phyloP scores from a whole-genome alignment of 768 basidiomycete species.

The Agrocybe praecox region DNA sequence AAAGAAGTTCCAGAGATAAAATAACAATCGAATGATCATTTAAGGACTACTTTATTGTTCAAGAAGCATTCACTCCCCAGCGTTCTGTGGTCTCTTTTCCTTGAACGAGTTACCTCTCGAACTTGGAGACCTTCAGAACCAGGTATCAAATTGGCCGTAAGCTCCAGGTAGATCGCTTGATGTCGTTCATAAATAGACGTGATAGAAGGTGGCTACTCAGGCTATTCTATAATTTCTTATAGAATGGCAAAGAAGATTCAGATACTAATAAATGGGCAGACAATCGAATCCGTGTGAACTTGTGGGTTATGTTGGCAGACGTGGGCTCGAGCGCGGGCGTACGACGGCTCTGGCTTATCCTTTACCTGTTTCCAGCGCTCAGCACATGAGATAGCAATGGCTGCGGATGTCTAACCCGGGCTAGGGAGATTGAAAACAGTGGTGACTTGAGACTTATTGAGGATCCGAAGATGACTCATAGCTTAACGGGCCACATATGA shows the following conservation, averaged over 20 bases:
- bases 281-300: background rate
- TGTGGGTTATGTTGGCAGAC: slow-evolving; percentile 3
- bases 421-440: background rate
- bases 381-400: background rate
- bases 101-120: too few species aligned
- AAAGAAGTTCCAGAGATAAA: slow-evolving; percentile 3
- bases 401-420: background rate
- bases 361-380: background rate
- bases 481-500: too few species aligned
- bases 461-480: too few species aligned
- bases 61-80: too few species aligned
- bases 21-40: background rate
- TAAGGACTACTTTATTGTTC: too few species aligned
- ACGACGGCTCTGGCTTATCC: background rate
- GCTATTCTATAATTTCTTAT: background rate
- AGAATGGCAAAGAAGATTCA: background rate
- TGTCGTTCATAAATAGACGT: background rate
- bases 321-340: slow-evolving; percentile 10
- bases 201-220: background rate
- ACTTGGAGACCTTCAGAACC: background rate
- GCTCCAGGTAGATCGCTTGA: background rate
- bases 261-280: too few species aligned
- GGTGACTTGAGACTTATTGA: too few species aligned
- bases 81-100: too few species aligned
- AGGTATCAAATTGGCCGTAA: background rate